These are phyloP conservation scores for Spergularia azorica DNA, from an alignment of 179 eudicot species.

Conservation along the genomic window DNA sequence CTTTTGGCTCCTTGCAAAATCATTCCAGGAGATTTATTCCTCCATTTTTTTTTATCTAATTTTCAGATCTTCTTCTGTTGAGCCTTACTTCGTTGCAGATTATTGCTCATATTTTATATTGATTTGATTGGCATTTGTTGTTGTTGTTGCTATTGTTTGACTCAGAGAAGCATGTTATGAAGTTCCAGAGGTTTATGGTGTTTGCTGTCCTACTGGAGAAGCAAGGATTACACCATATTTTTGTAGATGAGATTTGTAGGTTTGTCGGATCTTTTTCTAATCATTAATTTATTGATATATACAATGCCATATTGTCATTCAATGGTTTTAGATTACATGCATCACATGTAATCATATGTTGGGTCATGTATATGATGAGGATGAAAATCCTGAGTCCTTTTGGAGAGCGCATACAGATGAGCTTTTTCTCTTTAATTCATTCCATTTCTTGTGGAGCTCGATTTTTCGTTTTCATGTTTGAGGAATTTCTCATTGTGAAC, in stretches of 20 bases:
- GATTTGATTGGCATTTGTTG: too few species aligned
- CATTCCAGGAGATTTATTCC: too few species aligned
- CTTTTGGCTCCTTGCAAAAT: too few species aligned
- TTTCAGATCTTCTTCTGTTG: too few species aligned
- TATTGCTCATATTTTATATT: too few species aligned
- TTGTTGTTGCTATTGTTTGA: too few species aligned
- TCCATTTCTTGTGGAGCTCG: neutral
- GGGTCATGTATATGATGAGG: constrained; percentile 76
- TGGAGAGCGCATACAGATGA: constrained; percentile 73
- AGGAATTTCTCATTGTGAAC: neutral
- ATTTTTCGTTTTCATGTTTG: neutral
- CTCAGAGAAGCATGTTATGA: constrained; percentile 73
- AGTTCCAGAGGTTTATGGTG: constrained; percentile 77
- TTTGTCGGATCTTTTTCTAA: neutral
- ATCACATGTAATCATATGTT: constrained; percentile 89
- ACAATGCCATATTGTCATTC: constrained; percentile 26
- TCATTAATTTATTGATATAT: neutral
- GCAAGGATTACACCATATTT: constrained; percentile 70
- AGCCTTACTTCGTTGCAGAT: too few species aligned
- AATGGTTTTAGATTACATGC: constrained; percentile 84
- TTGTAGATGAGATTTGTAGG: neutral
- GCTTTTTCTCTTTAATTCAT: neutral
- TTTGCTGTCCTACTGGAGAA: constrained; percentile 96
- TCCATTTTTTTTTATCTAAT: too few species aligned
- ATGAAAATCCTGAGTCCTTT: constrained; percentile 52